phyloP scores from a whole-genome alignment of 108 stramenopile genomes.

The Cyclotella kingstonii region DNA sequence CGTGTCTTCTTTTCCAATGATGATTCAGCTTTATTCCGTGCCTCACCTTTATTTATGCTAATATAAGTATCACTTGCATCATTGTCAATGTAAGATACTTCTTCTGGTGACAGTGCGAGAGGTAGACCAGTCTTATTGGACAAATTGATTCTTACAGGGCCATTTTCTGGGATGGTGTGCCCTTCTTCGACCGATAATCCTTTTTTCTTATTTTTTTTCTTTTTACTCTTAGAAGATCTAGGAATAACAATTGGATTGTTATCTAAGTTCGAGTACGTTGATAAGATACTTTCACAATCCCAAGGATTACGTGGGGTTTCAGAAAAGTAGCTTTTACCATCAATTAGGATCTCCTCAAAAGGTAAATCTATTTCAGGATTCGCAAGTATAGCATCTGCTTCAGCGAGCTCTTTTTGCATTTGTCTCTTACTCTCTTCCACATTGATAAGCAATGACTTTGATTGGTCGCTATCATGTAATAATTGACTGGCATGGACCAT shows the following conservation, averaged over 20 bases:
- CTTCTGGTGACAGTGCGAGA: constrained; percentile 34
- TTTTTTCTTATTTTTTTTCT: constrained; percentile 46
- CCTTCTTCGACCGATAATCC: constrained; percentile 34
- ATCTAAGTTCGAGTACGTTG: constrained; percentile 95
- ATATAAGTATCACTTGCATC: constrained; percentile 56
- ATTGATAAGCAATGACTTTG: constrained; percentile 32
- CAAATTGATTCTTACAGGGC: constrained; percentile 56
- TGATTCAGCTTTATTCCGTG: constrained; percentile 74
- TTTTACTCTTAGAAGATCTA: constrained; percentile 36
- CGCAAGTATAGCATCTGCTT: constrained; percentile 68
- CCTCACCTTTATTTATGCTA: constrained; percentile 85
- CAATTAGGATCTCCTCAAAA: constrained; percentile 79
- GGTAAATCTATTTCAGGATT: constrained; percentile 72
- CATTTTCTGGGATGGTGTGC: constrained; percentile 43
- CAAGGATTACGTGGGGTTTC: constrained; percentile 79
- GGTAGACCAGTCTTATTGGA: constrained; percentile 92
- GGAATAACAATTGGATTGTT: constrained; percentile 91
- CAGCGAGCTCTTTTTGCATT: constrained; percentile 59
- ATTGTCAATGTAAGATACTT: constrained; percentile 28
- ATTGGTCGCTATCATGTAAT: constrained; percentile 14
- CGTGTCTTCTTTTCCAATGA: constrained; percentile 81
- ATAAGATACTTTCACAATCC: constrained; percentile 96
- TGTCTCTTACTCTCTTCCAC: constrained; percentile 48
- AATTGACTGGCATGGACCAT: constrained; percentile 66
- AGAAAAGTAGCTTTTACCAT: constrained; percentile 85